Percentiles rank a stretch among this genome's conserved stretches.
Conservation (phyloP, 2,329 filamentous ascomycete genomes). For the Botrytis squamosa region DNA sequence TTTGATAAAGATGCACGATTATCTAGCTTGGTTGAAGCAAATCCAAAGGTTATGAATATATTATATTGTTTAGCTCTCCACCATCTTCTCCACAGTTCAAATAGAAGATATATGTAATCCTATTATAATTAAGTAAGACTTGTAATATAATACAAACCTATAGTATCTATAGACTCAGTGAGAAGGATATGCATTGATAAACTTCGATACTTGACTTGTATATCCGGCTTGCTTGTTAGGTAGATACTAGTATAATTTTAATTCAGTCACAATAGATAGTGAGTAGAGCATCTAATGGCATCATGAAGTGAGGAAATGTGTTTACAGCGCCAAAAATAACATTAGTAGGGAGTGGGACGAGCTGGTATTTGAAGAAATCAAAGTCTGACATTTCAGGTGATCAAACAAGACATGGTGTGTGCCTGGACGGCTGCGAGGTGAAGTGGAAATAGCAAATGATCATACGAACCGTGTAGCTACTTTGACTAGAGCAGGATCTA, state of each 20-base stretch:
- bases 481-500: neutral
- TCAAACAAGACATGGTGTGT: neutral
- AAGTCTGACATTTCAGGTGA: neutral
- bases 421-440: neutral
- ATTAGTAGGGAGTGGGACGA: neutral
- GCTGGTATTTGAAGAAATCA: neutral
- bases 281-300: neutral
- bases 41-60: slow-evolving; percentile 42
- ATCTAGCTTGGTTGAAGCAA: slow-evolving; percentile 34
- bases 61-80: slow-evolving; percentile 9
- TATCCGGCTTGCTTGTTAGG: neutral
- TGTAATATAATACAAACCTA: slow-evolving; percentile 49
- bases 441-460: neutral
- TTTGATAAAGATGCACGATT: slow-evolving; percentile 48
- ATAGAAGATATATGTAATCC: slow-evolving; percentile 45
- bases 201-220: neutral
- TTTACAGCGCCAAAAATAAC: neutral
- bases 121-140: slow-evolving; percentile 35
- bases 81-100: slow-evolving; percentile 43
- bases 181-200: slow-evolving; percentile 37
- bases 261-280: neutral
- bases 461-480: neutral
- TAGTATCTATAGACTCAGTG: slow-evolving; percentile 49
- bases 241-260: neutral
- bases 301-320: neutral